Evolutionary conservation across 208 protist species (phyloP).

Genomic region (Blastocrithidia nonstop): DNA sequence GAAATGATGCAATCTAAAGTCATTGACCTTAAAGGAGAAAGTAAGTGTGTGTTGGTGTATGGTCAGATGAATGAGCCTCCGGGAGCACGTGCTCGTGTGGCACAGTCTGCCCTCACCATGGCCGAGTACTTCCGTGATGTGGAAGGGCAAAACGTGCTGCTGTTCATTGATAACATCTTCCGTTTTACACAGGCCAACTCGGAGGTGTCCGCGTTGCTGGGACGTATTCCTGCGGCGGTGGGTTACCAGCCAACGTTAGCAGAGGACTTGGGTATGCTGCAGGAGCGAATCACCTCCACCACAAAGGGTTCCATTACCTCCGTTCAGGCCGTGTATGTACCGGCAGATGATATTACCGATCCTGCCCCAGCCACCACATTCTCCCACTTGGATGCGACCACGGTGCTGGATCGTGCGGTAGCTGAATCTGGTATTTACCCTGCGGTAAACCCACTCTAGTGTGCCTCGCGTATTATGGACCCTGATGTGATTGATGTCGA

Average conservation of each 20-base stretch:
- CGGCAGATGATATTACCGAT: constrained; percentile 98
- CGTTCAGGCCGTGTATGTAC: constrained; percentile 96
- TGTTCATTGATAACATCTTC: constrained; percentile 99
- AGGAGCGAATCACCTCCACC: constrained; percentile 98
- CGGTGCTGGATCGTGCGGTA: constrained; percentile 94
- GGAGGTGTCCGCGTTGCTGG: constrained; percentile 95
- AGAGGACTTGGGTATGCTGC: constrained; percentile 95
- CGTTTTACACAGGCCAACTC: constrained; percentile 97
- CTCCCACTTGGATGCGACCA: constrained; percentile 96
- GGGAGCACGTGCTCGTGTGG: constrained; percentile 95
- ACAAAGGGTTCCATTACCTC: constrained; percentile 94
- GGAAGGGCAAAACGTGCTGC: constrained; percentile 96
- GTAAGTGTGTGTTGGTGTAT: constrained; percentile 97
- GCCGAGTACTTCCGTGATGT: constrained; percentile 98
- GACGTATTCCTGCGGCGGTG: constrained; percentile 97
- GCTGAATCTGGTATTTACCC: constrained; percentile 97
- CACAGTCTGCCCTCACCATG: constrained; percentile 94
- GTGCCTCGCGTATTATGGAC: constrained; percentile 95
- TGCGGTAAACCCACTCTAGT: constrained; percentile 97
- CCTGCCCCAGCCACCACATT: constrained; percentile 97
- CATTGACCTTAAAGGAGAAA: constrained; percentile 88
- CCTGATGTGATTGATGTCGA: constrained; percentile 90
- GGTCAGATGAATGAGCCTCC: constrained; percentile 99
- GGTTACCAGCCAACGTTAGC: constrained; percentile 98
- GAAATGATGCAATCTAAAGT: constrained; percentile 97